Percentiles rank a stretch among this genome's conserved stretches.
Evolutionary conservation across 352 stramenopile genomes (phyloP).

Genomic region (Pythium inflatum): DNA sequence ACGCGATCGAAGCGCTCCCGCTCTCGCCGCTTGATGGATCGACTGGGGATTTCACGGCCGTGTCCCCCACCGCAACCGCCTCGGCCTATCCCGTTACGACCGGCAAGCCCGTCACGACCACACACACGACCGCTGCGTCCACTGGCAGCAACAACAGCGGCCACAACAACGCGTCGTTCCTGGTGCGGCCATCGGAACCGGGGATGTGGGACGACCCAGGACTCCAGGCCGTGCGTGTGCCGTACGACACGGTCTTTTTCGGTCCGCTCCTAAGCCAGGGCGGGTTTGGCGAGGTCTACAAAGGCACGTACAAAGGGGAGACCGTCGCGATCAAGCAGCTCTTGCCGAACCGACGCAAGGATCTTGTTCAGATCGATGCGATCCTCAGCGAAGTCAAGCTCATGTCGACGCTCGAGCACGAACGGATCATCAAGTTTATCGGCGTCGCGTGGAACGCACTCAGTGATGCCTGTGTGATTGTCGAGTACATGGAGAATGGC

Average conservation of each 20-base stretch:
- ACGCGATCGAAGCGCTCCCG: not conserved
- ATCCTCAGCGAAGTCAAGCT: not conserved
- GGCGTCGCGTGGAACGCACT: not conserved
- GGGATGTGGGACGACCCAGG: not conserved
- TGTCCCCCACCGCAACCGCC: not conserved
- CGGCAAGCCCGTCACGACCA: not conserved
- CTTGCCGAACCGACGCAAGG: not conserved
- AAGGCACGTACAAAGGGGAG: not conserved
- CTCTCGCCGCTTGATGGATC: slow-evolving; percentile 3
- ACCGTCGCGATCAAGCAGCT: not conserved
- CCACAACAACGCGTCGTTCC: no score
- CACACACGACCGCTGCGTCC: not conserved
- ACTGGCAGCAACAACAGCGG: not conserved
- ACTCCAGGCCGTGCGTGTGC: not conserved
- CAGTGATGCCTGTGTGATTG: not conserved
- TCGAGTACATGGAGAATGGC: not conserved
- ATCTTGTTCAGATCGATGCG: not conserved
- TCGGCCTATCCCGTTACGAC: not conserved
- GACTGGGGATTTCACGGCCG: not conserved
- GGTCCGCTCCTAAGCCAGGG: not conserved
- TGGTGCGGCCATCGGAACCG: not conserved
- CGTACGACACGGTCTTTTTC: not conserved
- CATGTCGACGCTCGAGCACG: not conserved
- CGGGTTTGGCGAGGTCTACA: not conserved
- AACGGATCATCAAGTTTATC: not conserved